Conservation (phyloP, 371 early-diverging fungal species). For the Blastocladiella emersonii region DNA sequence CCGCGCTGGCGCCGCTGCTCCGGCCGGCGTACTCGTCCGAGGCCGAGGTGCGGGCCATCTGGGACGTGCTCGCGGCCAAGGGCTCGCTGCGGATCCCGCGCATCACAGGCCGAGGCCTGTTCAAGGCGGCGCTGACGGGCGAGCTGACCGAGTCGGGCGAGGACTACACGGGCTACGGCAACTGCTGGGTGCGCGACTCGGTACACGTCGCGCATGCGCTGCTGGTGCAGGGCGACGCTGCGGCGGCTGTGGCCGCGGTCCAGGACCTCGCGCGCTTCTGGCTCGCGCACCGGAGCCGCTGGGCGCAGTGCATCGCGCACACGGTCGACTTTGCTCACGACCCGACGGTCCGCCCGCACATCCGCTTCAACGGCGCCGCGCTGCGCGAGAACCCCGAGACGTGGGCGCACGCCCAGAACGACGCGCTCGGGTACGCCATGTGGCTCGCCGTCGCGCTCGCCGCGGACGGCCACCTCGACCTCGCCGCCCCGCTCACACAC, state of each 20-base stretch:
- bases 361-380: conserved; percentile 14
- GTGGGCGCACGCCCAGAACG: conserved; percentile 18
- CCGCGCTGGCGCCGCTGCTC: background rate
- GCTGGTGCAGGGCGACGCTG: conserved; percentile 7
- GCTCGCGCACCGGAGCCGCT: conserved; percentile 9
- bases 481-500: background rate
- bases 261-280: conserved; percentile 13
- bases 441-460: conserved; percentile 11
- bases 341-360: conserved; percentile 16
- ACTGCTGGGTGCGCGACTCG: conserved; percentile 17
- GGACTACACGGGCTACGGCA: conserved; percentile 17
- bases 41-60: conserved; percentile 8
- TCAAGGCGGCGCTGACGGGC: conserved; percentile 12
- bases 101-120: conserved; percentile 13
- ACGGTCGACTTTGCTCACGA: conserved; percentile 6
- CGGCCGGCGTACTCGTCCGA: conserved; percentile 7
- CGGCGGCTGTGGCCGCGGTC: conserved; percentile 7
- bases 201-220: conserved; percentile 15
- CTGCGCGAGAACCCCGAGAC: conserved; percentile 12
- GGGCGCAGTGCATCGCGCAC: conserved; percentile 9
- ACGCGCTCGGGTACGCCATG: conserved; percentile 14
- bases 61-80: conserved; percentile 7
- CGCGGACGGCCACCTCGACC: conserved; percentile 5
- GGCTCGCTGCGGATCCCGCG: conserved; percentile 10
- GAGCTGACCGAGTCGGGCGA: conserved; percentile 4